These are phyloP conservation scores for Nakaseomyces glabratus DNA, from an alignment of 1,139 yeast species.

Conservation along the genomic window DNA sequence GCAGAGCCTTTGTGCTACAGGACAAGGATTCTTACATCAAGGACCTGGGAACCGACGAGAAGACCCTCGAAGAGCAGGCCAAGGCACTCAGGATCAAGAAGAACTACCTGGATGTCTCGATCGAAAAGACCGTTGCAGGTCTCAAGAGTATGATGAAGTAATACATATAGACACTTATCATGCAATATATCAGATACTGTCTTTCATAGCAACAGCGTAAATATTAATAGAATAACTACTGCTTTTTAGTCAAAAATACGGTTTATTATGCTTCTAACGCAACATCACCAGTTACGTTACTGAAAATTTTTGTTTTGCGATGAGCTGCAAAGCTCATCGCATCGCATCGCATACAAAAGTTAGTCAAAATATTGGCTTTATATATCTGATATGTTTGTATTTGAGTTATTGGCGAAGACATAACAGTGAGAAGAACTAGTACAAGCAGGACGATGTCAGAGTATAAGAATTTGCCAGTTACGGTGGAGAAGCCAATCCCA, in stretches of 20 bases:
- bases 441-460: constrained; percentile 9
- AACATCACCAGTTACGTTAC: no score
- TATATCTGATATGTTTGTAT: not conserved
- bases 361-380: not conserved
- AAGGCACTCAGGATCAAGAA: constrained; percentile 59
- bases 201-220: no score
- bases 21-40: constrained; percentile 41
- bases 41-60: constrained; percentile 44
- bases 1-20: constrained; percentile 54
- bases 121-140: constrained; percentile 61
- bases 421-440: constrained; percentile 7
- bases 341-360: no score
- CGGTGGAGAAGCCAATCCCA: constrained; percentile 84
- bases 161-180: no score
- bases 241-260: no score
- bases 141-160: constrained; percentile 32
- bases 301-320: no score
- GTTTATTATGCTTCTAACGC: no score
- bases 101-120: constrained; percentile 64
- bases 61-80: constrained; percentile 48
- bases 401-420: constrained; percentile 14
- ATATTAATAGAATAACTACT: no score
- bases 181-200: no score
- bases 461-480: constrained; percentile 44
- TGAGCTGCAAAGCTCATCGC: no score